These are phyloP conservation scores for Talaromyces sp. DNA, from an alignment of 2,329 filamentous ascomycete species.

Conservation along the genomic window DNA sequence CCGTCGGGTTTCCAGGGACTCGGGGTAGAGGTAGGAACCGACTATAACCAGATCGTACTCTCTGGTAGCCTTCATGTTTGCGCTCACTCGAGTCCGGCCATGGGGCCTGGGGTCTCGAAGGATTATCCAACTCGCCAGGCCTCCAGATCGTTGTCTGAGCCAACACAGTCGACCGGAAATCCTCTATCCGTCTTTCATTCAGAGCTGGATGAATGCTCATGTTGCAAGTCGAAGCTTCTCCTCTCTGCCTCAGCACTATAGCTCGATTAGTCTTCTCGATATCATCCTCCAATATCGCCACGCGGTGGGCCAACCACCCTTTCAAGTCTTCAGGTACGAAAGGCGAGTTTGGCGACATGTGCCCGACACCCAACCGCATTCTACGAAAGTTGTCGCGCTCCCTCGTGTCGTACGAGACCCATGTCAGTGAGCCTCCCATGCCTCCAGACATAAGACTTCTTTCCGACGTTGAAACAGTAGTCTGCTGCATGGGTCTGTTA, in stretches of 20 bases:
- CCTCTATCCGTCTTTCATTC: slow-evolving; percentile 23
- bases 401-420: slow-evolving; percentile 26
- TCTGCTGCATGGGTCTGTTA: slow-evolving; percentile 1
- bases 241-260: slow-evolving; percentile 15
- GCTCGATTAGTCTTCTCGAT: slow-evolving; percentile 7
- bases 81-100: slow-evolving; percentile 33
- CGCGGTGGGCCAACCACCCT: slow-evolving; percentile 14
- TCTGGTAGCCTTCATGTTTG: slow-evolving; percentile 31
- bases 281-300: slow-evolving; percentile 3
- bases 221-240: slow-evolving; percentile 4
- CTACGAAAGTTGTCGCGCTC: slow-evolving; percentile 28
- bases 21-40: slow-evolving; percentile 33
- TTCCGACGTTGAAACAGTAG: not conserved
- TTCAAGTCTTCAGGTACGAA: slow-evolving; percentile 20
- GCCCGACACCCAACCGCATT: slow-evolving; percentile 23
- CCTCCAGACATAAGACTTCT: not conserved
- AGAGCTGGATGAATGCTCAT: slow-evolving; percentile 19
- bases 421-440: slow-evolving; percentile 26
- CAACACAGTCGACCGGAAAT: slow-evolving; percentile 27
- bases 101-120: slow-evolving; percentile 22
- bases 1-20: slow-evolving; percentile 30
- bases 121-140: slow-evolving; percentile 11
- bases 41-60: slow-evolving; percentile 28
- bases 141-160: slow-evolving; percentile 30
- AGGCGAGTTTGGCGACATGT: slow-evolving; percentile 27